Evolutionary conservation across 2,329 filamentous ascomycete species (phyloP), one percentile per base, ranked within the genome.

Genomic region (Alternaria brassicae): DNA sequence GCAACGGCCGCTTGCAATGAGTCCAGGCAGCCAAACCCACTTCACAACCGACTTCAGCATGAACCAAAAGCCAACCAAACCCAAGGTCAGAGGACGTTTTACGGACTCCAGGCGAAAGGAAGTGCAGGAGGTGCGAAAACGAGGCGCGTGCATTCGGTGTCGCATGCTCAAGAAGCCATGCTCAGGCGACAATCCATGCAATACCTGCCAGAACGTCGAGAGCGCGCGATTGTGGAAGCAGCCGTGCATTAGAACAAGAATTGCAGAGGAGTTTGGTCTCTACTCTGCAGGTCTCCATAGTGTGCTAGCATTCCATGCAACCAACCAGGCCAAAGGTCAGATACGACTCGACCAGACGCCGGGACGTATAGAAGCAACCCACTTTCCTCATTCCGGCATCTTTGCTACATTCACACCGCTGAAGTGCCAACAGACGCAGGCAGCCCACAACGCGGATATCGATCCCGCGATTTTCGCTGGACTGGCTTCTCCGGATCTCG

Each of bases 81-180:
- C 63, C 75, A 85, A 86, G 63, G 81, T 83, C 6, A 81, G 86
- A 41, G 83, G 83, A 3, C 79, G 83, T n/a, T 88, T 88, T 67
- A 81, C 82, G 28, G 84, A 85, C 41, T 79, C 80, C 21, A 78
- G 86, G 58, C 81, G 86, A 32, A 83, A 85, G 62, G 84, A 88
- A 68, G 86, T 88, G 2, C 83, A 86, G 62, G 82, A 85, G 60
- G 83, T 87, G 32, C 81, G 86, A 23, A 87, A 88, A 71, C 80
- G 82, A 52, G 86, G 86, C 12, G 86, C 86, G 7, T 88, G 86
- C 67, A 83, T 88, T 61, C 83, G 86, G 32, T 88, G 86, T 70
- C 84, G 86, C 13, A 88, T 88, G 86, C 76, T 88, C 23, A 88
- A 88, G 76, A 88, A 88, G 67, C 84, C 85, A 44, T 88, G 86